Conservation (phyloP, 495 filamentous ascomycete species). For the Penicillium diatomitis region DNA sequence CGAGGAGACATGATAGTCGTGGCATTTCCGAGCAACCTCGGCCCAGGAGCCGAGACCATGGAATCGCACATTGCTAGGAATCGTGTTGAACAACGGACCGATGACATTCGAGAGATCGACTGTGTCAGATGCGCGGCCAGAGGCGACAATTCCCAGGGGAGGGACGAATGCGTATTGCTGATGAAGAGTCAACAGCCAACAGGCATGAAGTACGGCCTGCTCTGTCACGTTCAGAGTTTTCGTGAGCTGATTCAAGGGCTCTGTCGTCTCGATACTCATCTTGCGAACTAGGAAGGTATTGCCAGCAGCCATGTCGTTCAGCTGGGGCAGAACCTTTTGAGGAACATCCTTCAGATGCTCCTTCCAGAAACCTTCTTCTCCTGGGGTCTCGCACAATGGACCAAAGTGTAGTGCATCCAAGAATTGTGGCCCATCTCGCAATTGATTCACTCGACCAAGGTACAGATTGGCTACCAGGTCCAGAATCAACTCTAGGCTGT, state of each 20-base stretch:
- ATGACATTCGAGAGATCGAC: constrained; percentile 61
- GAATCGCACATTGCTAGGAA: constrained; percentile 57
- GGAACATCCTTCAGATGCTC: constrained; percentile 38
- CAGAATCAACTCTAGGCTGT: constrained; percentile 61
- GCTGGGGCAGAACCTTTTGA: constrained; percentile 18
- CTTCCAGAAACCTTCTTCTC: constrained; percentile 59
- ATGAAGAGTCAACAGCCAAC: constrained; percentile 26
- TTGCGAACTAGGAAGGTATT: constrained; percentile 9
- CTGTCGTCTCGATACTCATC: constrained; percentile 7
- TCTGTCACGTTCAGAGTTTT: constrained; percentile 30
- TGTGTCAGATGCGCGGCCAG: constrained; percentile 36
- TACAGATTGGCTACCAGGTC: constrained; percentile 41
- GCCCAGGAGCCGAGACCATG: constrained; percentile 19
- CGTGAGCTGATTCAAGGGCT: constrained; percentile 11
- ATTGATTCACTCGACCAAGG: neutral
- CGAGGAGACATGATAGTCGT: constrained; percentile 31
- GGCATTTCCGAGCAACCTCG: constrained; percentile 26
- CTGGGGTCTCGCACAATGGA: constrained; percentile 28
- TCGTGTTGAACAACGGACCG: constrained; percentile 81
- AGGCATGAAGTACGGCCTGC: constrained; percentile 35
- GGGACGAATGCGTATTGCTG: constrained; percentile 26
- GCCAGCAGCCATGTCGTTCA: neutral
- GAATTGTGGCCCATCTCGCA: constrained; percentile 17
- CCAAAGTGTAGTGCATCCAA: constrained; percentile 36
- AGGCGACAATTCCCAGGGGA: constrained; percentile 32